Evolutionary conservation across 495 filamentous ascomycete species (phyloP), one percentile per base, ranked within the genome.

Genomic region (Lasiosphaeris hirsuta): DNA sequence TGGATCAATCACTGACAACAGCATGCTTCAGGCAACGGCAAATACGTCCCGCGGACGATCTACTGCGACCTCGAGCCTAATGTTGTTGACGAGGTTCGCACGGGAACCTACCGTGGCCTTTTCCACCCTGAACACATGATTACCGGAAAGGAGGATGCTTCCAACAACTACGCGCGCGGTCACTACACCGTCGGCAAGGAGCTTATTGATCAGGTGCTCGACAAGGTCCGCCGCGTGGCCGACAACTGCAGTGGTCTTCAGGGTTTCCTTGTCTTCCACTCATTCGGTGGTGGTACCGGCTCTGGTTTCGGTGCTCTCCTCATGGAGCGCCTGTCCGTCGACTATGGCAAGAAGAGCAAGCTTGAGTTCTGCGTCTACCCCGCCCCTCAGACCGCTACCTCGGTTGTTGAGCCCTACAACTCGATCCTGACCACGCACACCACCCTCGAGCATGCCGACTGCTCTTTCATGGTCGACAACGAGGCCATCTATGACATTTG

Each of bases 401-500:
- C 95, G 49, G 92, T 98, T 54, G 94, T 98, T 61, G 94, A 98
- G 83, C 94, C 94, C 23, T 98, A 98, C 84, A 98, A 97, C 81
- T 96, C 95, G 49, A 96, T 97, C 75, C 83, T 98, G 54, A 96
- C 95, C 64, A 98, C 94, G 56, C 94, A 98, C 82, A 97, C 92
- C 66, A 98, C 95, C 65, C 87, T 97, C 39, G 95, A 97, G 84
- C 92, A 98, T 81, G 96, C 92, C 58, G 94, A 98, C 82, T 98
- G 94, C 83, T 93, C 89, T 63, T 98, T 98, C 85, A 92, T 98
- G 86, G 95, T 98, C 61, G 94, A 98, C 77, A 98, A 98, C 73
- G 94, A 98, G 80, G 94, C 94, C 65, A 96, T 98, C 76, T 98
- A 97, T 76, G 95, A 97, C 74, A 97, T 98, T 75, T 98, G 94